phyloP scores from a whole-genome alignment of 1,284 basidiomycete genomes.

The Ceratobasidium sp. region DNA sequence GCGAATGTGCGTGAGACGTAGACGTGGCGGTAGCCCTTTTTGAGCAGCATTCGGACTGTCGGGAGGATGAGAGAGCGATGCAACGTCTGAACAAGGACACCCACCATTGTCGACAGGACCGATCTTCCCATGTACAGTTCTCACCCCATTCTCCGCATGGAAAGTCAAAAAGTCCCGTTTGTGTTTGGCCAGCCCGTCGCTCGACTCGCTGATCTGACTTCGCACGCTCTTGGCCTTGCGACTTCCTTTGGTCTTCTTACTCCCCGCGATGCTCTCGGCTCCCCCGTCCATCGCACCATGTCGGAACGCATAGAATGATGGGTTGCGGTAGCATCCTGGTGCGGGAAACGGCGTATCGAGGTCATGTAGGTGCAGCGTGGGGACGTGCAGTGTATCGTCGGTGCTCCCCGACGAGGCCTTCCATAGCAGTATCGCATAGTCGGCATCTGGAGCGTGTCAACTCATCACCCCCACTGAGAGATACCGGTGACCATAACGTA shows the following conservation, averaged over 20 bases:
- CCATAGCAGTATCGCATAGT: constrained; percentile 83
- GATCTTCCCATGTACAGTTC: constrained; percentile 91
- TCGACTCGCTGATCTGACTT: constrained; percentile 50
- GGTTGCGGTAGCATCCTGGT: constrained; percentile 71
- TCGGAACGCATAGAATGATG: constrained; percentile 74
- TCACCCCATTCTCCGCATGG: constrained; percentile 90
- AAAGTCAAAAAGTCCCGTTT: constrained; percentile 86
- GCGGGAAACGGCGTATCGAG: constrained; percentile 68
- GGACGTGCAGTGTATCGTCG: constrained; percentile 51
- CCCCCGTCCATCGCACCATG: constrained; percentile 46
- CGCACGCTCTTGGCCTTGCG: constrained; percentile 58
- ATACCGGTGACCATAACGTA: too few species aligned
- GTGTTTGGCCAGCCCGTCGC: constrained; percentile 65
- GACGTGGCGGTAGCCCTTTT: constrained; percentile 92
- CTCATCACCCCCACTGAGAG: neutral
- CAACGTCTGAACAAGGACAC: constrained; percentile 50
- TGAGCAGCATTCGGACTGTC: constrained; percentile 90
- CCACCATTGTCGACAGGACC: constrained; percentile 88
- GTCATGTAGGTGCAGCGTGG: constrained; percentile 73
- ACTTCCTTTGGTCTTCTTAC: constrained; percentile 51
- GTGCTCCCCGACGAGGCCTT: constrained; percentile 59
- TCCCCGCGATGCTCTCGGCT: constrained; percentile 29
- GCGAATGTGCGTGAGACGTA: constrained; percentile 97
- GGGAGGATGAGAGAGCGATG: constrained; percentile 35
- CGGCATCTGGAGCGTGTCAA: constrained; percentile 64